Conservation (phyloP, 352 stramenopile species). For the Globisporangium takayamanum region DNA sequence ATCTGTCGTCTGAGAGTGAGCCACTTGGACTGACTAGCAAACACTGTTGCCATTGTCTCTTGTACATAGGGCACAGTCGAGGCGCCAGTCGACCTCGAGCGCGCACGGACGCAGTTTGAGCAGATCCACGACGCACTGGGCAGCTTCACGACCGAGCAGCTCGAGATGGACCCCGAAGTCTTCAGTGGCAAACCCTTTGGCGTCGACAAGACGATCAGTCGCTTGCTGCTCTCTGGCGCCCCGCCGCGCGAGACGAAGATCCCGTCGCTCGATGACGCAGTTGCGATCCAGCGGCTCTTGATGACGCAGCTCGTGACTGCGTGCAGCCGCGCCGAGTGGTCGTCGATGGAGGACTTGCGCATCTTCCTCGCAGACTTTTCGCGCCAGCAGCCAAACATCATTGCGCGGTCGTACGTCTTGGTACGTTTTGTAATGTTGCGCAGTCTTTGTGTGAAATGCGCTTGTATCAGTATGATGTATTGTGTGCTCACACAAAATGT, state of each 20-base stretch:
- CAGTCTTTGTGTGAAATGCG: constrained; percentile 29
- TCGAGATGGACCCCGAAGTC: constrained; percentile 62
- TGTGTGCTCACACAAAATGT: no score
- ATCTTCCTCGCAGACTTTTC: constrained; percentile 77
- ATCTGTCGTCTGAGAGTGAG: neutral
- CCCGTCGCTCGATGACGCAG: constrained; percentile 38
- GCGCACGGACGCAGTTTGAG: constrained; percentile 33
- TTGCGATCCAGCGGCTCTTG: constrained; percentile 46
- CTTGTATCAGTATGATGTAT: constrained; percentile 21
- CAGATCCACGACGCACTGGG: constrained; percentile 36
- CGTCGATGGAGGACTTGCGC: constrained; percentile 75
- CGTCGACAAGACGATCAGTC: constrained; percentile 72
- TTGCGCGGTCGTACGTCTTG: constrained; percentile 77
- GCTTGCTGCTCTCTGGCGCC: constrained; percentile 57
- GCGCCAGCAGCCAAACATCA: constrained; percentile 53
- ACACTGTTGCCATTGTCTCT: neutral
- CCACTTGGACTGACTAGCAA: neutral
- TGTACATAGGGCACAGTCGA: constrained; percentile 35
- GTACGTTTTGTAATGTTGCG: constrained; percentile 24
- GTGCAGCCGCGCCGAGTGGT: constrained; percentile 55
- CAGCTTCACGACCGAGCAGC: constrained; percentile 38
- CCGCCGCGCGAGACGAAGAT: constrained; percentile 71
- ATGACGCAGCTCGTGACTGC: constrained; percentile 47
- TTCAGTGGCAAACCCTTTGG: constrained; percentile 65
- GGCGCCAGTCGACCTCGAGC: constrained; percentile 28